Conservation (phyloP, 73 alveolate genomes). For the Tetrahymena thermophila region DNA sequence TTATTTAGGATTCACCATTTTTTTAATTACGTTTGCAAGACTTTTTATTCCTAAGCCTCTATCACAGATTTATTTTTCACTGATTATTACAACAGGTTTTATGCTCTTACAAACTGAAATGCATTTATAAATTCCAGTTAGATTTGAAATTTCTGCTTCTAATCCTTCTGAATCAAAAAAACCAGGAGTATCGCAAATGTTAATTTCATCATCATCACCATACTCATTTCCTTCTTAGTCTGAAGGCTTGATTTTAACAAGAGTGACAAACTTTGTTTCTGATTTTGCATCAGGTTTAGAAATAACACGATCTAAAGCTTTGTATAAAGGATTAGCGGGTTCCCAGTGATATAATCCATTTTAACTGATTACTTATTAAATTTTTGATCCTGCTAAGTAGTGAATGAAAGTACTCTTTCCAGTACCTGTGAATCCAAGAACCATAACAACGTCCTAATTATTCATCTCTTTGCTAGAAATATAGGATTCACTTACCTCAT, state of each 20-base stretch:
- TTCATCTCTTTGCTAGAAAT: not conserved
- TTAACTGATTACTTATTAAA: not conserved
- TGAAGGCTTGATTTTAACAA: not conserved
- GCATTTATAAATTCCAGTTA: not conserved
- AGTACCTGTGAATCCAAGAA: not conserved
- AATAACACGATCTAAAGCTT: not conserved
- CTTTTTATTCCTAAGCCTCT: not conserved
- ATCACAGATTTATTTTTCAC: not conserved
- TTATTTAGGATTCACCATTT: not conserved
- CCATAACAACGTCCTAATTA: not conserved
- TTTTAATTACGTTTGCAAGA: not conserved
- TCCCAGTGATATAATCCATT: not conserved
- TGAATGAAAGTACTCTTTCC: not conserved
- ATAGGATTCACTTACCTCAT: not conserved
- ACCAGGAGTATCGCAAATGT: not conserved
- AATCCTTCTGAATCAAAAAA: not conserved
- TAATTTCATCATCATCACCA: not conserved
- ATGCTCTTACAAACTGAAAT: not conserved
- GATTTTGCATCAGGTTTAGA: not conserved
- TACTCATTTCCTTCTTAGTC: not conserved
- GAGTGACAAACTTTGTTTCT: not conserved
- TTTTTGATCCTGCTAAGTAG: not conserved
- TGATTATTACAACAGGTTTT: not conserved
- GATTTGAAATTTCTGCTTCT: not conserved
- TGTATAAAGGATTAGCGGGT: not conserved